Base-by-base conservation (phyloP, 2,329 filamentous ascomycete genomes). In the Huntiella bhutanensis region DNA sequence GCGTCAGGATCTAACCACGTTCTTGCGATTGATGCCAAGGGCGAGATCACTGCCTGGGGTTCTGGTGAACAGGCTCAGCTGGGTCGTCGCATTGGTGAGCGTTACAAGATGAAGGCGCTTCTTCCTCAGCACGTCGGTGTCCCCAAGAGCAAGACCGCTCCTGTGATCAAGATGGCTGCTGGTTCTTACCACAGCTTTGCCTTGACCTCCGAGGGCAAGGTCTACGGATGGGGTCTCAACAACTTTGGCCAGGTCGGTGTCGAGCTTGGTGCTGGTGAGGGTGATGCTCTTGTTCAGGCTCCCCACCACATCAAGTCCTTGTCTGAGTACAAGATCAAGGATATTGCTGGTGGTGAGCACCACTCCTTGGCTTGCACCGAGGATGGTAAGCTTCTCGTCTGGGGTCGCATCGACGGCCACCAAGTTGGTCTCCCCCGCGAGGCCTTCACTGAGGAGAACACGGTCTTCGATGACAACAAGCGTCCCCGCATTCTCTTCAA, bases 131-230 rank as follows among this genome's bases (percentile, higher is more conserved):
- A 63, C 17, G 70, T 80, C 32, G 62, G 67, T 45, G 57, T 66
- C 17, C 62, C 64, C 40, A 69, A 83, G 7, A 81, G 80, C 52
- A 67, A 66, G 54, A 47, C 36, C 8, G 41, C 44, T 16, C 40
- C 44, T 10, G 72, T 82, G 39, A 53, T 53, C 43, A 60, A 65
- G 54, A 58, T 66, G 42, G 71, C 70, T 13, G 77, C 74, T 52
- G 85, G 85, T 39, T 74, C 79, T 11, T 88, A 87, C 62, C 83
- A 93, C 65, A 82, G 77, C 54, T 88, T 93, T 54, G 83, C 83
- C 13, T 68, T 93, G 41, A 75, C 80, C 60, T 70, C 73, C 48
- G 70, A 73, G 11, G 82, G 77, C 35, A 69, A 73, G 28, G 79
- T 88, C 32, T 91, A 77, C 62, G 73, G 77, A 0, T 93, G 85